Evolutionary conservation across 2,329 filamentous ascomycete genomes (phyloP).

Genomic region (Xylaria sp.): DNA sequence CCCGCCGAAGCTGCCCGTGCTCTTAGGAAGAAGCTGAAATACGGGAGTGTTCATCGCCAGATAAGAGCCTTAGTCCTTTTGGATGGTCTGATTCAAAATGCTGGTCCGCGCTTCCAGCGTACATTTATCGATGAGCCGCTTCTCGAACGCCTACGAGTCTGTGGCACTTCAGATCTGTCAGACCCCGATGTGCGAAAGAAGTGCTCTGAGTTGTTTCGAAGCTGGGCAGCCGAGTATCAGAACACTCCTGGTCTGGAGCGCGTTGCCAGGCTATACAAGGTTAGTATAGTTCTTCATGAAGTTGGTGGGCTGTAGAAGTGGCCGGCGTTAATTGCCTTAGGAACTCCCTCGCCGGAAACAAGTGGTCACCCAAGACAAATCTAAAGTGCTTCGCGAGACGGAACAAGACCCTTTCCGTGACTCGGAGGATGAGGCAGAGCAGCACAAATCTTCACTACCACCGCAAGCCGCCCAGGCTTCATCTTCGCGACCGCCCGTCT

Average conservation of each 20-base stretch:
- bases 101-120: slow-evolving; percentile 85
- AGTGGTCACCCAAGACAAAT: slow-evolving; percentile 78
- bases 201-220: slow-evolving; percentile 84
- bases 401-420: slow-evolving; percentile 75
- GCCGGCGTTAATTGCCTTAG: slow-evolving; percentile 49
- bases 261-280: slow-evolving; percentile 81
- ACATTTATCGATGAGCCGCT: slow-evolving; percentile 91
- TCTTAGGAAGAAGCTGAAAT: slow-evolving; percentile 98
- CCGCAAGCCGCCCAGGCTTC: slow-evolving; percentile 41
- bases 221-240: slow-evolving; percentile 88
- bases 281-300: slow-evolving; percentile 47
- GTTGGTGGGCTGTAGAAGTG: not conserved
- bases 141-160: slow-evolving; percentile 88
- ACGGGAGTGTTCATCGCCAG: slow-evolving; percentile 93
- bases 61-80: slow-evolving; percentile 88
- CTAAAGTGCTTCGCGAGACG: slow-evolving; percentile 85
- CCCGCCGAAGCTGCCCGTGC: slow-evolving; percentile 91
- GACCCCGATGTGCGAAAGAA: slow-evolving; percentile 89
- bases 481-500: slow-evolving; percentile 48
- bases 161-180: slow-evolving; percentile 84
- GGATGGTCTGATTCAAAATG: slow-evolving; percentile 94
- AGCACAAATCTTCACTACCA: slow-evolving; percentile 48
- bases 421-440: slow-evolving; percentile 69
- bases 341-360: slow-evolving; percentile 76
- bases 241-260: slow-evolving; percentile 81